Evolutionary conservation across 768 basidiomycete genomes (phyloP), one percentile per base, ranked within the genome.

Genomic region (Tylopilus vinaceipallidus): DNA sequence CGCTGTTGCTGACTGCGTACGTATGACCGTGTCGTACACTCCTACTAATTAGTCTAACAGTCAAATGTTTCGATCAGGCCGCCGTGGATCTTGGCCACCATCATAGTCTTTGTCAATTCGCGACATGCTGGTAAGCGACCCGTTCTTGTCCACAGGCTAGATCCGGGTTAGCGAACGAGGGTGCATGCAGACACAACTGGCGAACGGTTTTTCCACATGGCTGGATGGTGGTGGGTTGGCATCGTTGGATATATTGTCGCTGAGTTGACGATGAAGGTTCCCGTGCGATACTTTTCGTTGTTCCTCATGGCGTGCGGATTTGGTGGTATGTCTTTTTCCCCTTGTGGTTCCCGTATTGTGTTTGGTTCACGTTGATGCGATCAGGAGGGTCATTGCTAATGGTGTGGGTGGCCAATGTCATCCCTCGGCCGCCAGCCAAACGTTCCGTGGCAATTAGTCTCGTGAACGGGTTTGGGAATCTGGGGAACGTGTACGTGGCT

Each of bases 261-360:
- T 3, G 61, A 84, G 17, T 76, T 75, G 1, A 84, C 82, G 0
- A 73, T 73, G 67, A 68, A 65, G 3, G 72, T 73, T 16, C 74
- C 65, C 0, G 82, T 72, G 1, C 75, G 83, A 45, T 85, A 86
- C 54, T 70, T 85, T 22, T 74, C 80, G 1, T 64, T 85, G 63
- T 85, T 84, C 65, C 69, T 85, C 27, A 83, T 86, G 82, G 75
- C 83, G 0, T 64, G 66, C 44, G 83, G 83, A 42, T 79, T 77
- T 53, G 65, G 66, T 6, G 76, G 76, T 69, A 35, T 23, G 65
- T 14, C 19, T 19, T 8, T 34, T 13, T 27, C 2, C n/a, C 14
- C 23, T 1, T 17, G 2, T 6, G n/a, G n/a, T 2, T 23, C 30
- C 23, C n/a, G 41, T 13, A 36, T 45, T 11, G 45, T 17, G 14